Conservation (phyloP, 78 protist species). For the Dictyostelium intermedium region DNA sequence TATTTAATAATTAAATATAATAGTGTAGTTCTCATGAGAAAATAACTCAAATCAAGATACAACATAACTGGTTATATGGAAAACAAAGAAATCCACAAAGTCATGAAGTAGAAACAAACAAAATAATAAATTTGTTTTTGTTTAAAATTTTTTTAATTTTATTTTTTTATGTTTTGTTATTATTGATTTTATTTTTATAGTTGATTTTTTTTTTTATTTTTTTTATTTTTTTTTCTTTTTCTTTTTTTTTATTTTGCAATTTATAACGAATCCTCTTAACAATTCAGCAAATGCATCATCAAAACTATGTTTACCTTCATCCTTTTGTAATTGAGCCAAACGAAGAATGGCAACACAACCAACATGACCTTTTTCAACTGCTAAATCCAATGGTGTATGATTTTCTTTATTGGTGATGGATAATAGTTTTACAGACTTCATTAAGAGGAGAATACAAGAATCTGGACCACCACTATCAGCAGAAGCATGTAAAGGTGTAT, state of each 20-base stretch:
- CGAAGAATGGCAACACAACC: constrained; percentile 79
- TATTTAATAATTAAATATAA: too few species aligned
- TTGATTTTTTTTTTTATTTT: too few species aligned
- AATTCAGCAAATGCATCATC: constrained; percentile 72
- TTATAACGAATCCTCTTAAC: neutral
- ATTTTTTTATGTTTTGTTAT: too few species aligned
- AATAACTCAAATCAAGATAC: too few species aligned
- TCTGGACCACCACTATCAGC: constrained; percentile 39
- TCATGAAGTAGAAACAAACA: too few species aligned
- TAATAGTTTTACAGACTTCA: constrained; percentile 50
- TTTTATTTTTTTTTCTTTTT: too few species aligned
- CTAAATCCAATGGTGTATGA: constrained; percentile 74
- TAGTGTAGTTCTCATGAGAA: too few species aligned
- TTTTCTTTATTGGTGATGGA: constrained; percentile 11
- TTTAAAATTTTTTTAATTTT: too few species aligned
- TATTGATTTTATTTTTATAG: too few species aligned
- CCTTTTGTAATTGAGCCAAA: constrained; percentile 69
- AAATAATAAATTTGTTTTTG: too few species aligned
- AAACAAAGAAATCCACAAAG: too few species aligned
- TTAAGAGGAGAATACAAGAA: constrained; percentile 37
- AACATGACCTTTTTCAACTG: constrained; percentile 73
- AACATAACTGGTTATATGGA: too few species aligned
- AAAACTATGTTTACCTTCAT: constrained; percentile 63
- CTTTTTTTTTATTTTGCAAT: neutral
- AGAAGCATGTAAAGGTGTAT: constrained; percentile 31